These are phyloP conservation scores for Fusarium musae DNA, from an alignment of 2,329 filamentous ascomycete genomes.

Conservation along the genomic window DNA sequence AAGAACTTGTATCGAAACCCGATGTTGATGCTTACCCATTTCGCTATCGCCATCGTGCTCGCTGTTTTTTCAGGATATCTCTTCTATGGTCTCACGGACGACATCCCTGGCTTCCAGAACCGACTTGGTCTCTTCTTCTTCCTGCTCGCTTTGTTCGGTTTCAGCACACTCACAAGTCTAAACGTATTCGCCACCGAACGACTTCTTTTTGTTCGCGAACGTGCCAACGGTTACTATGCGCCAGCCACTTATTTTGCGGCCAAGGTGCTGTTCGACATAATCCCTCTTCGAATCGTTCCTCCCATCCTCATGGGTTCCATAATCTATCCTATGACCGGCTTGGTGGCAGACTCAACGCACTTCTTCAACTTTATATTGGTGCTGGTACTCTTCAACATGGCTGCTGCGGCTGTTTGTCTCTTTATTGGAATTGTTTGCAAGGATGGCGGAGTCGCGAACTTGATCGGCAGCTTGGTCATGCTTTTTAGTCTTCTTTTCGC, in stretches of 20 bases:
- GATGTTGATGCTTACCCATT: constrained; percentile 98
- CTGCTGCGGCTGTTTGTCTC: constrained; percentile 90
- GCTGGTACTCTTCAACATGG: constrained; percentile 94
- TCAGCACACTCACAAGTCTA: constrained; percentile 92
- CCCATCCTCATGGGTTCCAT: constrained; percentile 96
- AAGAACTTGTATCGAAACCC: constrained; percentile 97
- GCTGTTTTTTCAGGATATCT: constrained; percentile 94
- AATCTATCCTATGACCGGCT: constrained; percentile 96
- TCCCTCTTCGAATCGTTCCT: constrained; percentile 92
- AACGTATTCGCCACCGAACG: constrained; percentile 94
- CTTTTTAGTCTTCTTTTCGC: constrained; percentile 96
- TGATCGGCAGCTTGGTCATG: constrained; percentile 96
- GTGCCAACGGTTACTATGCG: constrained; percentile 96
- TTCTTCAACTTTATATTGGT: constrained; percentile 94
- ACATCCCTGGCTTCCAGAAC: constrained; percentile 98
- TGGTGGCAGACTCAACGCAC: constrained; percentile 82
- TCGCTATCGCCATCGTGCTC: constrained; percentile 93
- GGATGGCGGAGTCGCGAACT: constrained; percentile 88
- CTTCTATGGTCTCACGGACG: constrained; percentile 95
- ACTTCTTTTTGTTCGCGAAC: constrained; percentile 89
- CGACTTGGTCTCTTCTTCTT: constrained; percentile 98
- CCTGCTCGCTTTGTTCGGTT: constrained; percentile 92
- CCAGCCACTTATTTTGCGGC: constrained; percentile 93
- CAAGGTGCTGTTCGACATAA: constrained; percentile 98
- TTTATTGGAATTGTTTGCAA: constrained; percentile 97